phyloP scores from a whole-genome alignment of 2,329 filamentous ascomycete species.

The Calonectria naviculata region DNA sequence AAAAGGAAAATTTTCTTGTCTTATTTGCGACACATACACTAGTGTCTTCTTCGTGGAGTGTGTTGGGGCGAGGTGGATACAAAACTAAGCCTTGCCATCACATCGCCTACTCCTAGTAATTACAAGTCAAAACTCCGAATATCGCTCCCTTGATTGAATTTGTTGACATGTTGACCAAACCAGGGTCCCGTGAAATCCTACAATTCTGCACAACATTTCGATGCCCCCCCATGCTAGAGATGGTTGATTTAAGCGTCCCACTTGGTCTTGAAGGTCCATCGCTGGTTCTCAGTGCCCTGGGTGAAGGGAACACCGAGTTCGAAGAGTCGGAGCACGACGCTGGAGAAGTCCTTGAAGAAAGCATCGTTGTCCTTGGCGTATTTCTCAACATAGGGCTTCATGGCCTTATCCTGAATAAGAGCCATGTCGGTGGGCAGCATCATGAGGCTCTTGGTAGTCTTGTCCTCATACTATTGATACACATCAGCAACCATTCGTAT shows the following conservation, averaged over 20 bases:
- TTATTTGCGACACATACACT: not conserved
- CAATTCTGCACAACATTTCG: conserved; percentile 1
- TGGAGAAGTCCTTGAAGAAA: conserved; percentile 94
- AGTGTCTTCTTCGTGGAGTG: not conserved
- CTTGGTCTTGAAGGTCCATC: conserved; percentile 73
- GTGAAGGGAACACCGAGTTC: conserved; percentile 94
- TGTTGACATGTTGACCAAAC: conserved; percentile 31
- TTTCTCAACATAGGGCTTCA: conserved; percentile 82
- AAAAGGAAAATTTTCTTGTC: not conserved
- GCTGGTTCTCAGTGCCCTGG: conserved; percentile 65
- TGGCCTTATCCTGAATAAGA: conserved; percentile 87
- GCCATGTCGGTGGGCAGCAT: conserved; percentile 96
- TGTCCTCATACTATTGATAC: conserved; percentile 79
- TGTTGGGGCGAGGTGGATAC: conserved; percentile 4
- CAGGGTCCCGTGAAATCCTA: conserved; percentile 28
- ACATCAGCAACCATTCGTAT: conserved; percentile 18
- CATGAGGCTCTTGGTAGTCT: conserved; percentile 89
- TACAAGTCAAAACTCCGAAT: conserved; percentile 43
- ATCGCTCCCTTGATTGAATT: conserved; percentile 36
- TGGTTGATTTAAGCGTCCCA: conserved; percentile 44
- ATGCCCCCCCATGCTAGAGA: not conserved
- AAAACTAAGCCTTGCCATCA: conserved; percentile 15
- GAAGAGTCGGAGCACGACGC: conserved; percentile 83
- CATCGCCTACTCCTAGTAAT: conserved; percentile 29
- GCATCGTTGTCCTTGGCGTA: conserved; percentile 91